Percentiles rank a stretch among this genome's conserved stretches.
These are phyloP conservation scores for Aspergillus homomorphus DNA, from an alignment of 495 filamentous ascomycete species.

Conservation along the genomic window DNA sequence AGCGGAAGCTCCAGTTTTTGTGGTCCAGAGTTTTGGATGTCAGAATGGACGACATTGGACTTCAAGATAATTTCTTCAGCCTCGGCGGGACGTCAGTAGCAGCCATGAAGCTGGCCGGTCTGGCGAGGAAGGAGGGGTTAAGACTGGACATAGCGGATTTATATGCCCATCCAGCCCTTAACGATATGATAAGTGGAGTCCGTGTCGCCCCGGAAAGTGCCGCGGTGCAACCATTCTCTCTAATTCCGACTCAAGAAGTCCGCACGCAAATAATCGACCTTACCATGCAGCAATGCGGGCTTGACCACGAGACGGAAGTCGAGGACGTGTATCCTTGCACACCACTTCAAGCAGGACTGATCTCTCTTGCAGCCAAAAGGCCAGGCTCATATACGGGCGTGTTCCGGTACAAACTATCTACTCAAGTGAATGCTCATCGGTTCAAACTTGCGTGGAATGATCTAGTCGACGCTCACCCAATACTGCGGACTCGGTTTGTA, in stretches of 20 bases:
- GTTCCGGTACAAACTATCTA: conserved; percentile 31
- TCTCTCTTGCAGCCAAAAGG: conserved; percentile 46
- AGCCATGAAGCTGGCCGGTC: background rate
- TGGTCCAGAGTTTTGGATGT: background rate
- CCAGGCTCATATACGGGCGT: conserved; percentile 36
- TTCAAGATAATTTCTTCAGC: background rate
- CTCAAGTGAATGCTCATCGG: conserved; percentile 26
- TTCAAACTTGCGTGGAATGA: conserved; percentile 42
- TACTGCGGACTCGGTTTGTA: conserved; percentile 46
- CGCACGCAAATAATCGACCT: background rate
- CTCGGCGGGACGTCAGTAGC: background rate
- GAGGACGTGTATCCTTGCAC: conserved; percentile 6
- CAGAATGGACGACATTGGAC: background rate
- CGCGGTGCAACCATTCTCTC: background rate
- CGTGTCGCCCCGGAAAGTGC: no score
- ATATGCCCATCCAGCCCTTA: background rate
- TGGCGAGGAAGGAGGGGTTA: background rate
- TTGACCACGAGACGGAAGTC: background rate
- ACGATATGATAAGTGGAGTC: background rate
- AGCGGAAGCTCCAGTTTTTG: background rate
- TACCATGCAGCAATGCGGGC: background rate
- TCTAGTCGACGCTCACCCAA: conserved; percentile 30
- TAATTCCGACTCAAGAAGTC: background rate
- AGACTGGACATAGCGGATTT: background rate
- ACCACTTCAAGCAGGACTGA: conserved; percentile 35